These are phyloP conservation scores for Penicillium sp. DNA, from an alignment of 2,329 filamentous ascomycete species.

Conservation along the genomic window DNA sequence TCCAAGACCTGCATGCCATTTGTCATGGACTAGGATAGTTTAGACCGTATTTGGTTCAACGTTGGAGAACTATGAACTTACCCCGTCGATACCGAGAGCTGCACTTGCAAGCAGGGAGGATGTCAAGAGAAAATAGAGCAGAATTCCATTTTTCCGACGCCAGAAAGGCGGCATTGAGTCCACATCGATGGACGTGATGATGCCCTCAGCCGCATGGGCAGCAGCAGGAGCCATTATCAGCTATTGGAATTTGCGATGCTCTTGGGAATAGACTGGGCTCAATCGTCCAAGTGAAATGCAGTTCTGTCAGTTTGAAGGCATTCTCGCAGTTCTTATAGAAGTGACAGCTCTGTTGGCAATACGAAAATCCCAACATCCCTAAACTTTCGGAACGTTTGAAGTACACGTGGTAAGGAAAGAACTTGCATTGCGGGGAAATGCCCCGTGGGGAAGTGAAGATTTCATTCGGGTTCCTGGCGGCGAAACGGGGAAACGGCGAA, in stretches of 20 bases:
- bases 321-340: constrained; percentile 8
- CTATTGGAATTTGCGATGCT: background rate
- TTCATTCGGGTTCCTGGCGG: background rate
- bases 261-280: background rate
- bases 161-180: constrained; percentile 20
- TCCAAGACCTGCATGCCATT: constrained; percentile 48
- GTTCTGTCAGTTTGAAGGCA: background rate
- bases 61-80: constrained; percentile 21
- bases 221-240: constrained; percentile 23
- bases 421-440: constrained; percentile 1
- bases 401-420: background rate
- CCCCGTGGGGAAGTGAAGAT: constrained; percentile 4
- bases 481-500: background rate
- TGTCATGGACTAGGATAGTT: constrained; percentile 42
- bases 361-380: background rate
- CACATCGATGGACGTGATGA: constrained; percentile 21
- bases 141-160: constrained; percentile 41
- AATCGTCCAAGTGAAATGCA: background rate
- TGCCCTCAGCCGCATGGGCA: constrained; percentile 22
- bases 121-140: constrained; percentile 46
- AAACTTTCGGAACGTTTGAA: background rate
- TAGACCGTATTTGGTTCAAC: constrained; percentile 15
- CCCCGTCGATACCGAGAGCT: constrained; percentile 45
- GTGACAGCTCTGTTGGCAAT: background rate
- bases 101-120: constrained; percentile 45